A percentile compares a stretch with the other conserved stretches of the same genome.
Conservation (phyloP, 192 early-diverging fungal genomes). For the Allomyces javanicus region DNA sequence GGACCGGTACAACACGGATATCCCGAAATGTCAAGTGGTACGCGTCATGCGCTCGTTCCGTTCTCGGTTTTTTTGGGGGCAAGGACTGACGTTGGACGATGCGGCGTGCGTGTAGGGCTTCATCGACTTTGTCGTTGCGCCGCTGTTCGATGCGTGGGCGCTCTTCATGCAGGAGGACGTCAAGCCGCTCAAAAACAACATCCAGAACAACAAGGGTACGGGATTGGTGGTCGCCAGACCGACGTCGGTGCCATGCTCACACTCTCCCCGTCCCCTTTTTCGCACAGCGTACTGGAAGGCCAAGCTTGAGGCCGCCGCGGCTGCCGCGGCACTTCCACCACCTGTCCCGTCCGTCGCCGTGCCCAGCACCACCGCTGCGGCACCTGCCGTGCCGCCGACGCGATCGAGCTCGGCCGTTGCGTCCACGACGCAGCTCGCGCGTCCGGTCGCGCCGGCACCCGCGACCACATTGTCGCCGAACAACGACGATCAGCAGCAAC, state of each 20-base stretch:
- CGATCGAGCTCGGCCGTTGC: too few species aligned
- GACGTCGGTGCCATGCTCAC: too few species aligned
- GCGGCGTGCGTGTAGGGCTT: conserved; percentile 15
- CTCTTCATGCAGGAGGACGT: conserved; percentile 17
- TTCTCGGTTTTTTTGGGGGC: conserved; percentile 1
- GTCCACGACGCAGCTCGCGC: too few species aligned
- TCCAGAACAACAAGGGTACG: conserved; percentile 12
- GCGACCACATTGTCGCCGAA: too few species aligned
- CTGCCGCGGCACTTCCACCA: too few species aligned
- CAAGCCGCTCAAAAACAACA: conserved; percentile 12
- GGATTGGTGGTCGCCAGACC: background rate
- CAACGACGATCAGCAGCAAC: too few species aligned
- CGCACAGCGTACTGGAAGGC: too few species aligned
- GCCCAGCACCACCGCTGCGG: background rate
- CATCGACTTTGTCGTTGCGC: conserved; percentile 28
- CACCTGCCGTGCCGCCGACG: background rate
- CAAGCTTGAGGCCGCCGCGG: too few species aligned
- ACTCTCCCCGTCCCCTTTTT: too few species aligned
- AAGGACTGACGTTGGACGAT: background rate
- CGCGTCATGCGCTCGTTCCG: conserved; percentile 1
- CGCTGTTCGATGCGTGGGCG: conserved; percentile 21
- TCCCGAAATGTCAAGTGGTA: conserved; percentile 35
- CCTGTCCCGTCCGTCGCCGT: too few species aligned
- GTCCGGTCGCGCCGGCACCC: too few species aligned
- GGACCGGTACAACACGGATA: conserved; percentile 25